phyloP scores from a whole-genome alignment of 208 protist genomes.

The Trichomonas vaginalis region DNA sequence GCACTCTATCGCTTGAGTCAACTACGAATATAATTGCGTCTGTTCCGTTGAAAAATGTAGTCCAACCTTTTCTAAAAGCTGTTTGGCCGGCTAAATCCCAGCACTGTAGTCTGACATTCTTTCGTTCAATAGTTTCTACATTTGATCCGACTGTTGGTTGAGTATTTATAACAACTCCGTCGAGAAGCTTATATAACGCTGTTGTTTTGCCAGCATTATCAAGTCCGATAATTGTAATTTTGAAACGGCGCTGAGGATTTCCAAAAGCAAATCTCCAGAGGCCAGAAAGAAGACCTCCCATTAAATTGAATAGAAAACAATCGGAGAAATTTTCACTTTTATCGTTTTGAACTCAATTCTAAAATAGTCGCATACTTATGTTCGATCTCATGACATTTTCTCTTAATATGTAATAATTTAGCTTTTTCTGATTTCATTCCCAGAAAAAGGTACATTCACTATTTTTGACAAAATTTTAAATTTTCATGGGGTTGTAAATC shows the following conservation, averaged over 20 bases:
- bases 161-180: background rate
- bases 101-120: constrained; percentile 17
- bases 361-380: too few species aligned
- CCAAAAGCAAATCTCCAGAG: constrained; percentile 1
- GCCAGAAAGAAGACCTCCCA: constrained; percentile 3
- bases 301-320: too few species aligned
- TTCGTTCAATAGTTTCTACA: constrained; percentile 12
- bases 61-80: constrained; percentile 12
- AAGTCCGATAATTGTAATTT: constrained; percentile 5
- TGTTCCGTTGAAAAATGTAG: constrained; percentile 26
- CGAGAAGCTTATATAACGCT: constrained; percentile 3
- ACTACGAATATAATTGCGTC: constrained; percentile 31
- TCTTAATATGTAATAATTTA: too few species aligned
- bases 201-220: constrained; percentile 22
- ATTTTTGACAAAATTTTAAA: too few species aligned
- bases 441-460: too few species aligned
- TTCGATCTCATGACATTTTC: too few species aligned
- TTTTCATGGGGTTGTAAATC: too few species aligned
- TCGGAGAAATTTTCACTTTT: too few species aligned
- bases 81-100: constrained; percentile 24
- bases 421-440: too few species aligned
- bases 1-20: constrained; percentile 19
- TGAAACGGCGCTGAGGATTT: background rate
- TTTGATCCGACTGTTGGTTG: constrained; percentile 19
- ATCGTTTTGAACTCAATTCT: too few species aligned